Evolutionary conservation across 2,329 filamentous ascomycete species (phyloP), one percentile per base, ranked within the genome.

Genomic region (Emmonsiellopsis sp.): DNA sequence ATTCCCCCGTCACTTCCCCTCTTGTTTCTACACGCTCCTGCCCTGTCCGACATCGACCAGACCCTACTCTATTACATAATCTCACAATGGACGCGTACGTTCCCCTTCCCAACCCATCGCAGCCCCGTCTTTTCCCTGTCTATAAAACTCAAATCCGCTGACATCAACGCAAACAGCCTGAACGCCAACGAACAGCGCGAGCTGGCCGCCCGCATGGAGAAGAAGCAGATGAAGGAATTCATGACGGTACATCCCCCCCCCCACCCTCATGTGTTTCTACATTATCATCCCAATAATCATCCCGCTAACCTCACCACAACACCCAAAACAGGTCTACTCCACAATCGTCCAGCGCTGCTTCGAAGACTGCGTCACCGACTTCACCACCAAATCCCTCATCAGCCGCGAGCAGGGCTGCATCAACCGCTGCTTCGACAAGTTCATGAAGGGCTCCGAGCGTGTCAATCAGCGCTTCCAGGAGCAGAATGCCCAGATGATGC

Each of bases 181-280:
- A 88, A 82, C 62, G 70, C 79, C 65, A 72, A 83, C 65, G 92
- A 97, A 79, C 88, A 94, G 78, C 87, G 88, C 76, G 88, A 93
- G 80, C 87, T 98, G 69, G 86, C 95, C 74, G 76, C 83, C 75
- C 89, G 93, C 74, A 91, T 98, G 83, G 90, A 97, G 78, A 87
- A 88, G 76, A 94, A 93, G 76, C 93, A 98, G 76, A 88, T 98
- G 80, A 95, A 95, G 77, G 92, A 97, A 71, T 97, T 98, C 70
- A 95, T 97, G 86, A 87, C 83, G 65, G 93, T 97, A 80, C 63
- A 88, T 79, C 56, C 46, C 51, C 50, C 50, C 50, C 49, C 27
- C 57, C 47, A 54, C 47, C 54, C 32, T 17, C 14, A 9, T 45
- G n/a, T 36, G 45, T 27, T 5, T 5, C 3, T 39, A 10, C 34